Conservation (phyloP, 306 rosid species). For the Sechiopsis laciniata region DNA sequence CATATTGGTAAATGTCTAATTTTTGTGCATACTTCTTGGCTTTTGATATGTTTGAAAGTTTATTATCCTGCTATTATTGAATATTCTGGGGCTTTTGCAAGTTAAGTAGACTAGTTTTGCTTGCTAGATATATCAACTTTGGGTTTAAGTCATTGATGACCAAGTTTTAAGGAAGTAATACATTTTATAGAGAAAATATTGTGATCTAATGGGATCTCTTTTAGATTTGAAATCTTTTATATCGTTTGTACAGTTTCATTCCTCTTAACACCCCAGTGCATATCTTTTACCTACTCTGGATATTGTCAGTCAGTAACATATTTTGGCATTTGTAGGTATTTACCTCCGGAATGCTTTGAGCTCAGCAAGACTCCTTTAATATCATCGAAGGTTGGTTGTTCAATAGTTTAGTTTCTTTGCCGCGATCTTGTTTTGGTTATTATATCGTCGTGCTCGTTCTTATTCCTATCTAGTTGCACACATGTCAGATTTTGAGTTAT, state of each 20-base stretch:
- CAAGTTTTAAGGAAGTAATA: not conserved
- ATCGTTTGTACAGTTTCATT: not conserved
- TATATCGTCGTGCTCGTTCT: constrained; percentile 4
- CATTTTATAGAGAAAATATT: not conserved
- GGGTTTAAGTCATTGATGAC: constrained; percentile 5
- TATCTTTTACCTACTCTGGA: not conserved
- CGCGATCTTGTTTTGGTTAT: not conserved
- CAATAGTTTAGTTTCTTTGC: constrained; percentile 3
- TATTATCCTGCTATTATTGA: not conserved
- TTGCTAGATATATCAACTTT: not conserved
- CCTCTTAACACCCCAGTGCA: not conserved
- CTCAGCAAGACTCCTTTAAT: constrained; percentile 84
- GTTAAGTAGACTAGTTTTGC: constrained; percentile 5
- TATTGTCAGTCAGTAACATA: not conserved
- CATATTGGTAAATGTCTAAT: constrained; percentile 73
- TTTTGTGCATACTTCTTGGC: constrained; percentile 23
- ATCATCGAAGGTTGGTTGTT: constrained; percentile 74
- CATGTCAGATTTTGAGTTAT: not conserved
- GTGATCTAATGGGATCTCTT: not conserved
- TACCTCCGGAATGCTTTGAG: constrained; percentile 98
- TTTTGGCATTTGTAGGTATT: constrained; percentile 53
- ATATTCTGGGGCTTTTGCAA: not conserved
- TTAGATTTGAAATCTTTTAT: not conserved
- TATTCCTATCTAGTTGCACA: not conserved
- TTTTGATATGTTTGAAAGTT: constrained; percentile 3